These are phyloP conservation scores for Chloris gayana DNA, from an alignment of 176 grass and related monocot species.

Conservation along the genomic window DNA sequence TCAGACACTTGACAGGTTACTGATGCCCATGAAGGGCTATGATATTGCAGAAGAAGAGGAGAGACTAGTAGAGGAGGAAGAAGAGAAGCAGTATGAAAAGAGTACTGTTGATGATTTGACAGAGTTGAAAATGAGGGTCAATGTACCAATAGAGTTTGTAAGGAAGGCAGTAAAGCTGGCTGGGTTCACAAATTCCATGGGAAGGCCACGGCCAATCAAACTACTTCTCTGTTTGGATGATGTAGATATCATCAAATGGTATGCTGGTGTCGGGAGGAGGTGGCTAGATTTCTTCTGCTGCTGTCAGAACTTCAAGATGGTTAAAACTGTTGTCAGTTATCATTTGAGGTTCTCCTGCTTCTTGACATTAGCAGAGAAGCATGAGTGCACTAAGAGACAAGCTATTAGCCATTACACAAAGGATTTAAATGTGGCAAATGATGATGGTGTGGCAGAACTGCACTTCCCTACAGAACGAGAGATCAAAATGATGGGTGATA, in stretches of 20 bases:
- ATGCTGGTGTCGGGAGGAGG: conserved; percentile 77
- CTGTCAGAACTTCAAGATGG: conserved; percentile 84
- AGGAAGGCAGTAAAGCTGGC: conserved; percentile 79
- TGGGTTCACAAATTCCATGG: conserved; percentile 91
- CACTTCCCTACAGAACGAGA: conserved; percentile 84
- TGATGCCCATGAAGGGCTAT: conserved; percentile 55
- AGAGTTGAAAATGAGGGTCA: conserved; percentile 81
- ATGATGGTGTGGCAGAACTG: conserved; percentile 50
- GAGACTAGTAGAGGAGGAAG: conserved; percentile 61
- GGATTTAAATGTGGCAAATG: conserved; percentile 73
- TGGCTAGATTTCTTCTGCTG: conserved; percentile 97
- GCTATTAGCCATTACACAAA: conserved; percentile 89
- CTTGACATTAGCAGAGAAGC: conserved; percentile 89
- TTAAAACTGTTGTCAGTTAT: conserved; percentile 83
- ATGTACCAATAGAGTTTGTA: conserved; percentile 72
- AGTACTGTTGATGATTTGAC: conserved; percentile 79
- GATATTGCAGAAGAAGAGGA: conserved; percentile 57
- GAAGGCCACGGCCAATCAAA: conserved; percentile 77
- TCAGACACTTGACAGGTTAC: conserved; percentile 57
- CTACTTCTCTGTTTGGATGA: conserved; percentile 90
- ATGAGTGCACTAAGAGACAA: conserved; percentile 83
- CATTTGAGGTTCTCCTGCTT: conserved; percentile 98
- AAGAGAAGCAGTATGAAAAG: conserved; percentile 74
- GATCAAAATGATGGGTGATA: conserved; percentile 95
- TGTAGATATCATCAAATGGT: conserved; percentile 92